Evolutionary conservation across 371 early-diverging fungal genomes (phyloP).

Genomic region (Vairimorpha necatrix): DNA sequence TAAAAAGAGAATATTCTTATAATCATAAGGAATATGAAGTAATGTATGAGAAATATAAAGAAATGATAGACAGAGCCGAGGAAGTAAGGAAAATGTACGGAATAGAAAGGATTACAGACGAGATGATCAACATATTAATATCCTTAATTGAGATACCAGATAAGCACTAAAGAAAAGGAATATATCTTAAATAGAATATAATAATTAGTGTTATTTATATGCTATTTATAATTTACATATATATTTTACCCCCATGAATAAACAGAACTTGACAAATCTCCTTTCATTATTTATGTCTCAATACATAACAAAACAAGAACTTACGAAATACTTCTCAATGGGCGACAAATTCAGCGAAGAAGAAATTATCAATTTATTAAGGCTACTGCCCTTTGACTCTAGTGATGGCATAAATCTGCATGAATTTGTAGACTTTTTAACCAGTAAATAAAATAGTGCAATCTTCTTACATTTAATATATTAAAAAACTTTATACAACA

Average conservation of each 20-base stretch:
- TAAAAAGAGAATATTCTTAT: not conserved
- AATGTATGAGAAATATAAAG: not conserved
- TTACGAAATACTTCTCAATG: constrained; percentile 13
- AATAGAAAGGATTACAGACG: not conserved
- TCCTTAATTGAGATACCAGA: not conserved
- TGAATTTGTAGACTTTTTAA: not conserved
- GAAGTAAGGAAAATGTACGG: not conserved
- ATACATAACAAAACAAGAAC: constrained; percentile 7
- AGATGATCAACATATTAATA: not conserved
- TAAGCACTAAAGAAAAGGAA: not conserved
- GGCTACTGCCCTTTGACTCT: constrained; percentile 16
- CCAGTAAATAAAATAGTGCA: too few relatives aligned
- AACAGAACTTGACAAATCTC: constrained; percentile 27
- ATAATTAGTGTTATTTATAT: too few relatives aligned
- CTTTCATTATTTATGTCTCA: constrained; percentile 1
- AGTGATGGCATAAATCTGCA: not conserved
- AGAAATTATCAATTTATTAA: constrained; percentile 19
- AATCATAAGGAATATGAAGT: not conserved
- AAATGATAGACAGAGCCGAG: not conserved
- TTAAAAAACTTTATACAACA: too few relatives aligned
- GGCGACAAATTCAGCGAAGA: constrained; percentile 45
- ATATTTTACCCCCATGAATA: not conserved
- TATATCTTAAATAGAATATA: not conserved
- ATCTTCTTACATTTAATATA: too few relatives aligned
- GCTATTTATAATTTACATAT: not conserved